Percentiles rank a stretch among this genome's conserved stretches.
These are phyloP conservation scores for Arthrobotrys musiformis DNA, from an alignment of 2,329 filamentous ascomycete species.

Conservation along the genomic window DNA sequence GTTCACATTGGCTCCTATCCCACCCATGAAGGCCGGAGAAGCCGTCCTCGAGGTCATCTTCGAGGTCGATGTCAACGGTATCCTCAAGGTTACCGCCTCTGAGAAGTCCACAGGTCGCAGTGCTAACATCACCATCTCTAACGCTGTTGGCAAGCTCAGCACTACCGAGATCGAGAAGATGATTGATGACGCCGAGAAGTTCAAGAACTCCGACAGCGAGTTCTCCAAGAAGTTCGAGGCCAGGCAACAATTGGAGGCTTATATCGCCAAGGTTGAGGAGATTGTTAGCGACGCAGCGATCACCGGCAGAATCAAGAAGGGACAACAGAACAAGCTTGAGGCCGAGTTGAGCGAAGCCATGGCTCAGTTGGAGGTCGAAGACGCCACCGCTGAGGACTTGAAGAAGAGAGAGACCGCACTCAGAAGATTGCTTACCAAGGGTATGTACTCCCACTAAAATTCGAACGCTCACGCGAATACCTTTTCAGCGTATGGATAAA, in stretches of 20 bases:
- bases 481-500: background rate
- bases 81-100: conserved; percentile 98
- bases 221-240: conserved; percentile 99
- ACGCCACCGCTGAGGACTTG: conserved; percentile 88
- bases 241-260: conserved; percentile 98
- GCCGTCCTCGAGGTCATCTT: conserved; percentile 97
- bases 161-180: conserved; percentile 95
- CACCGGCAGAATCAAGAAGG: conserved; percentile 97
- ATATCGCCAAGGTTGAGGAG: conserved; percentile 98
- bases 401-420: conserved; percentile 99
- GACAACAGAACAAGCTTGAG: conserved; percentile 99
- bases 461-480: too few species aligned
- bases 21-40: conserved; percentile 89
- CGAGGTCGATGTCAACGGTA: conserved; percentile 99
- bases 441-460: conserved; percentile 70
- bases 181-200: conserved; percentile 94
- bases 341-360: conserved; percentile 95
- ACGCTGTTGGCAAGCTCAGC: conserved; percentile 98
- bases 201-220: conserved; percentile 97
- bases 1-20: conserved; percentile 92
- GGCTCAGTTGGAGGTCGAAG: conserved; percentile 95
- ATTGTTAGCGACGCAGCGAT: conserved; percentile 96
- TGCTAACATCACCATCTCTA: conserved; percentile 99
- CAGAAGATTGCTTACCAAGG: conserved; percentile 98
- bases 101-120: conserved; percentile 98